Conservation (phyloP, 495 filamentous ascomycete species). For the Amniculicola lignicola region DNA sequence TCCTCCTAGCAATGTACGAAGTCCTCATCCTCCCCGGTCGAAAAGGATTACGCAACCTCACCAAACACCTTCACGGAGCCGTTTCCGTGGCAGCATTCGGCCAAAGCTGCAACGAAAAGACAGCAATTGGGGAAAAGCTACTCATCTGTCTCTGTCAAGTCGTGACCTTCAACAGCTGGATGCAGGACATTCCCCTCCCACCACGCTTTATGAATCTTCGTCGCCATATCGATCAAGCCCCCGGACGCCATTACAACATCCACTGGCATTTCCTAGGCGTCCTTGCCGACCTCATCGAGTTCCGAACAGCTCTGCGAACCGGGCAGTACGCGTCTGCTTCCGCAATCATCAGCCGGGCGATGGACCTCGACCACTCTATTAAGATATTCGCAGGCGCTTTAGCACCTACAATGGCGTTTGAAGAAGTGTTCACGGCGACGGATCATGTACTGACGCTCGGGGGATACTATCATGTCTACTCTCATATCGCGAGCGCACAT, state of each 20-base stretch:
- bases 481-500: slow-evolving; percentile 8
- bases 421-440: background rate
- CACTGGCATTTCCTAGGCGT: slow-evolving; percentile 10
- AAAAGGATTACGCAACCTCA: slow-evolving; percentile 12
- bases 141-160: slow-evolving; percentile 4
- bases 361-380: slow-evolving; percentile 4
- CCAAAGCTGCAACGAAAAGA: background rate
- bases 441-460: slow-evolving; percentile 1
- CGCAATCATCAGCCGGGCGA: slow-evolving; percentile 5
- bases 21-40: slow-evolving; percentile 6
- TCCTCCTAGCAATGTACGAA: slow-evolving; percentile 25
- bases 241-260: background rate
- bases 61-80: slow-evolving; percentile 22
- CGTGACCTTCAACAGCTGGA: slow-evolving; percentile 16
- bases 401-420: slow-evolving; percentile 1
- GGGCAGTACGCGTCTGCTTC: background rate
- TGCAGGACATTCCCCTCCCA: slow-evolving; percentile 10
- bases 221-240: background rate
- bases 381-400: background rate
- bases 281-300: slow-evolving; percentile 3
- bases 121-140: background rate
- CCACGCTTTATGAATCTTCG: background rate
- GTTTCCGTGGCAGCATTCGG: slow-evolving; percentile 14
- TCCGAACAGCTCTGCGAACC: background rate
- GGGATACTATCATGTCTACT: slow-evolving; percentile 23